Base-by-base conservation (phyloP, 2,329 filamentous ascomycete genomes). In the Arthroderma sp. region DNA sequence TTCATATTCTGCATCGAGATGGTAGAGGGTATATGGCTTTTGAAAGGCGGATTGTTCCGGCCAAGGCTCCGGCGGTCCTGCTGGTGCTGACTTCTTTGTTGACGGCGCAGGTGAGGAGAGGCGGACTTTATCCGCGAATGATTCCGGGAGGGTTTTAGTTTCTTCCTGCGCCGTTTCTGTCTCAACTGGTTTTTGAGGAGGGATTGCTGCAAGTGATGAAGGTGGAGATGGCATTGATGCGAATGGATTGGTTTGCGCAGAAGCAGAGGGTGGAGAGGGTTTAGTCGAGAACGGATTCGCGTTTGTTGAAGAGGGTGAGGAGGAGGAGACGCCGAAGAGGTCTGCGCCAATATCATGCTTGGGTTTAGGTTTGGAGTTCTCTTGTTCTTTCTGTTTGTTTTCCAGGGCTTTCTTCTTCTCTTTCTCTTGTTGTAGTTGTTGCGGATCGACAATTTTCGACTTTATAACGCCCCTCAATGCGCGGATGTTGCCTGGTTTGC, bases 1-100 rank as follows among this genome's bases (percentile, higher is more conserved):
- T 63, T 98, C 91, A 65, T 85, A 94, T 57, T 94, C 89, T 42
- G 89, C 89, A 54, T 96, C 91, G 38, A 89, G 78, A 67, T 86
- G 85, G 58, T 82, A 83, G 29, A 75, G 67, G 0, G 85, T 82
- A 63, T 88, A 96, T 0, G 86, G 70, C 1, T 70, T 49, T 0
- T 85, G 83, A 52, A 84, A 81, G 0, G 72, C 65, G 1, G 77
- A 70, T 34, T 71, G 65, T 8, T 73, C 59, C 0, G 89, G 89
- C 88, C 88, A 96, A 6, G 85, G 81, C 52, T 86, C 77, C 54
- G 27, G 59, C 30, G 56, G 67, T 30, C 58, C 51, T 50, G 60
- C 47, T 39, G 48, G 38, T 51, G 22, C 59, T 56, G 31, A 61
- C 55, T 53, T 49, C 49, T 43, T 3, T 53, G 40, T 5, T 38